These are phyloP conservation scores for Moesziomyces aphidis DNA, from an alignment of 1,284 basidiomycete genomes.

Conservation along the genomic window DNA sequence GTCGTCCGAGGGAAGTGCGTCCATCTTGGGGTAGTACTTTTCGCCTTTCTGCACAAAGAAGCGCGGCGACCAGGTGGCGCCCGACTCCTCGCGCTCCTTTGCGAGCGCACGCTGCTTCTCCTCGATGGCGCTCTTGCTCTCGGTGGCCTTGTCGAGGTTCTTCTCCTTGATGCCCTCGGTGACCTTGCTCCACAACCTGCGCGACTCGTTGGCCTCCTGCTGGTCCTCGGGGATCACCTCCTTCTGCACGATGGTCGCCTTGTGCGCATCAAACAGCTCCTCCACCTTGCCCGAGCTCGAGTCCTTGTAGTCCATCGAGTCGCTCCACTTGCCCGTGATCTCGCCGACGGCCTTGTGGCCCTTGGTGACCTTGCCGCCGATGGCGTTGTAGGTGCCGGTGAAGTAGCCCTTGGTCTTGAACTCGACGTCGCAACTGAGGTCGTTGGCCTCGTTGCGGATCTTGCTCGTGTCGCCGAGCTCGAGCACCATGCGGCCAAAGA, in stretches of 20 bases:
- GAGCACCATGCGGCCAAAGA: slow-evolving; percentile 97
- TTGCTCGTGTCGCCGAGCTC: slow-evolving; percentile 91
- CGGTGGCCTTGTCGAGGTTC: slow-evolving; percentile 94
- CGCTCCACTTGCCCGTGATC: slow-evolving; percentile 89
- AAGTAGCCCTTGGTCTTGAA: slow-evolving; percentile 99
- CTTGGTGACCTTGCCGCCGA: slow-evolving; percentile 83
- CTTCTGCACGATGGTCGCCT: slow-evolving; percentile 81
- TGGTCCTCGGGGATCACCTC: slow-evolving; percentile 84
- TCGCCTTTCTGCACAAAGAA: slow-evolving; percentile 81
- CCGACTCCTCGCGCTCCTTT: slow-evolving; percentile 80
- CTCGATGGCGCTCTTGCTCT: slow-evolving; percentile 89
- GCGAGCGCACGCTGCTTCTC: slow-evolving; percentile 88
- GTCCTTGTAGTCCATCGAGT: slow-evolving; percentile 86
- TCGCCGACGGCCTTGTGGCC: slow-evolving; percentile 82
- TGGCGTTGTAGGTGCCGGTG: slow-evolving; percentile 93
- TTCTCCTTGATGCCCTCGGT: slow-evolving; percentile 86
- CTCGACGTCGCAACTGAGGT: slow-evolving; percentile 84
- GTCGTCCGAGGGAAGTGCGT: slow-evolving; percentile 44
- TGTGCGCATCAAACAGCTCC: slow-evolving; percentile 84
- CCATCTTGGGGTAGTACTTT: slow-evolving; percentile 60
- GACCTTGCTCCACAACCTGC: slow-evolving; percentile 80
- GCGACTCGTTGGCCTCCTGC: slow-evolving; percentile 91
- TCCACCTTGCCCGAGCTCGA: slow-evolving; percentile 74
- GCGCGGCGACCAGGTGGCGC: slow-evolving; percentile 76
- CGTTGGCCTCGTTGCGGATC: slow-evolving; percentile 84